phyloP scores from a whole-genome alignment of 2,329 filamentous ascomycete species.

The Xylaria sp. region DNA sequence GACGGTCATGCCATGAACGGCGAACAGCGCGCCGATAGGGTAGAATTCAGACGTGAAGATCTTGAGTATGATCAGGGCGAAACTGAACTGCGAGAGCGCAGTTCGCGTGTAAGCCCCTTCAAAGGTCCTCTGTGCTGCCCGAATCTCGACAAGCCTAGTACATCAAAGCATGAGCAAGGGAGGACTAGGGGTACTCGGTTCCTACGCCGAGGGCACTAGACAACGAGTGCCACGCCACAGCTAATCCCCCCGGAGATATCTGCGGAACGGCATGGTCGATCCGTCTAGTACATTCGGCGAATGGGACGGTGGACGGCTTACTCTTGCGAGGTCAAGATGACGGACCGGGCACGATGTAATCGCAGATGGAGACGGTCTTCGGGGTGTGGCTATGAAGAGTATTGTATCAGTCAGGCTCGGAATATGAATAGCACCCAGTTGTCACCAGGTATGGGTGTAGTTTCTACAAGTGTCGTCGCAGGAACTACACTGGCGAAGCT shows the following conservation, averaged over 20 bases:
- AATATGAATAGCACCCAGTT: not conserved
- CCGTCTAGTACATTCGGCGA: not conserved
- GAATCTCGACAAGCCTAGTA: constrained; percentile 75
- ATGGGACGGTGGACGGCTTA: constrained; percentile 32
- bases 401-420: constrained; percentile 8
- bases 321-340: constrained; percentile 75
- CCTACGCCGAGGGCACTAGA: not conserved
- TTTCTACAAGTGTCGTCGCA: not conserved
- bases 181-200: not conserved
- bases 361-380: constrained; percentile 64
- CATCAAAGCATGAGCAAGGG: constrained; percentile 3
- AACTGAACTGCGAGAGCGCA: constrained; percentile 89
- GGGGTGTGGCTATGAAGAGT: constrained; percentile 26
- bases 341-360: constrained; percentile 75
- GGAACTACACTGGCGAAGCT: not conserved
- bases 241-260: not conserved
- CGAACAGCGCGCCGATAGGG: constrained; percentile 91
- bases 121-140: constrained; percentile 91
- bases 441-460: not conserved
- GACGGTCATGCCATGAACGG: constrained; percentile 81
- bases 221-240: not conserved
- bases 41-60: constrained; percentile 98
- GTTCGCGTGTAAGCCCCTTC: constrained; percentile 96
- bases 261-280: not conserved
- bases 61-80: constrained; percentile 88